Evolutionary conservation across 2,329 filamentous ascomycete genomes (phyloP), one percentile per base, ranked within the genome.

Genomic region (Remersonia thermophila): DNA sequence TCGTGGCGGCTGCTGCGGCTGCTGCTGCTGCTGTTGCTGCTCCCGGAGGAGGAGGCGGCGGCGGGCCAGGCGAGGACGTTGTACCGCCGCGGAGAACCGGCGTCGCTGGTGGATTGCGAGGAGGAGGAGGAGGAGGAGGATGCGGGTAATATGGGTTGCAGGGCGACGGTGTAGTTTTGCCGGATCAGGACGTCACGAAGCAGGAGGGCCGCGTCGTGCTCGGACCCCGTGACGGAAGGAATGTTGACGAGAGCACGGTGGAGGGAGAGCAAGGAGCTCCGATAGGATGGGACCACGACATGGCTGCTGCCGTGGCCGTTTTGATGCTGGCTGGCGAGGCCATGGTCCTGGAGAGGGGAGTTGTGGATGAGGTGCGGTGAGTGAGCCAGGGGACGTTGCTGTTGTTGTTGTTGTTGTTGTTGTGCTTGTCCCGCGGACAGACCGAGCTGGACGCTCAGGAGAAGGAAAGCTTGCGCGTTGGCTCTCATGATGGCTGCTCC

Each of bases 181-280:
- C 51, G 42, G 3, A 65, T 55, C 5, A 94, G 72, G 50, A 83
- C 84, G 1, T 69, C 60, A 26, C 71, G 65, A 4, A 94, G 67
- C 59, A 79, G 85, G 32, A 69, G 54, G 30, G 79, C 83, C 7
- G 86, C 76, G 1, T 67, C 60, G 29, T 71, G 61, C 55, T 94
- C 86, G 43, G 78, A 67, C 31, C 72, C 73, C 3, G 72, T 77
- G 43, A 85, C 70, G 1, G 84, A 93, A 33, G 80, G 68, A 30
- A 80, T 80, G 39, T 80, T 66, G 20, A 87, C 68, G n/a, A 94
- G 73, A 12, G 74, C 69, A 36, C 77, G 73, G 60, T 93, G 86
- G 10, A 93, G 69, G 13, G 69, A 67, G 30, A 93, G 67, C 1
- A 94, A 69, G 27, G 60, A 55, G 3, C 59, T 47, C 27, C 70